Base-by-base conservation (phyloP, 192 early-diverging fungal species). In the Anaeromyces robustus region DNA sequence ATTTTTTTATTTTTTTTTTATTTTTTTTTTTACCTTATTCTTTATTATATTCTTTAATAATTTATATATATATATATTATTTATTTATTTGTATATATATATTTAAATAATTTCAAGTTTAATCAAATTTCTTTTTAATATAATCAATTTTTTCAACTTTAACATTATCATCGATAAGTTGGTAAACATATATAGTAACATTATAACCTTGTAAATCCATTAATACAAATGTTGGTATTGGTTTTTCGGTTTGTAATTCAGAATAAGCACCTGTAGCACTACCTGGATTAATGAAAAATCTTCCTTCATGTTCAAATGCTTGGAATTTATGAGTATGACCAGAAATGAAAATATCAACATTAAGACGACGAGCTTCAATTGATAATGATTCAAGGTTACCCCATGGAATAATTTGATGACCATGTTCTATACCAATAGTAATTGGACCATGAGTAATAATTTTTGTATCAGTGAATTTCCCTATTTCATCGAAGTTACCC, bases 271-370 rank as follows among this genome's bases (percentile, higher is more conserved):
- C 97, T 1, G 97, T 99, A 22, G 96, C 94, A 37, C 92, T 94
- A n/a, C 97, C 97, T 2, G 97, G 97, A 84, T 98, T 96, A 32
- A 97, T 90, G 84, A 95, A 99, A 81, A 96, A 96, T 83, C 93
- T 87, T 19, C 95, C 95, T 34, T 98, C 94, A 79, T 92, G 86
- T 85, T 98, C 97, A 86, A 92, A 96, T 30, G 95, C 95, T 82
- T 95, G 94, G 79, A 98, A 97, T 77, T 89, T 84, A 85, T 98
- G 96, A 6, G 95, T 96, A 77, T 95, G 92, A 12, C 96, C 96
- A 4, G 89, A 89, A 12, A 99, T 87, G 43, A 99, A 81, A 29
- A 99, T 90, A 81, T 99, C 97, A 30, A 95, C 96, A 59, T 96
- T 93, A 89, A 97, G 92, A 82, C 95, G 92, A 77, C 96, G 85